Evolutionary conservation across 2,329 filamentous ascomycete genomes (phyloP).

Genomic region (Botryotinia convoluta): DNA sequence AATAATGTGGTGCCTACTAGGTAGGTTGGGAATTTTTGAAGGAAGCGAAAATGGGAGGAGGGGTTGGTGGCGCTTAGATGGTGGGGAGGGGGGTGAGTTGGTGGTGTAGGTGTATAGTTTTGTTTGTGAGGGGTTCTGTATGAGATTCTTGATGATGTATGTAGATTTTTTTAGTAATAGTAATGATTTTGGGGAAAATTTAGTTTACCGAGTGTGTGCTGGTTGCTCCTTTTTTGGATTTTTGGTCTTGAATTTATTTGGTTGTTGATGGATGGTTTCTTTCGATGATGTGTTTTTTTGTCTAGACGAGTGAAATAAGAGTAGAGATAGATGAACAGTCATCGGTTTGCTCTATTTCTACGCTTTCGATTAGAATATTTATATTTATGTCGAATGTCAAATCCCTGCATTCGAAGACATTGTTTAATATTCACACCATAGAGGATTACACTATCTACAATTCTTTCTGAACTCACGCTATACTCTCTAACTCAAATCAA

Average conservation of each 20-base stretch:
- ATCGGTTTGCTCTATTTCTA: background rate
- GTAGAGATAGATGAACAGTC: fast-evolving
- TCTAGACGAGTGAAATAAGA: background rate
- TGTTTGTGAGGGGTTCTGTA: no score
- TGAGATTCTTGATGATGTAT: no score
- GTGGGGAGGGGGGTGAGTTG: background rate
- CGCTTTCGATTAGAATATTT: background rate
- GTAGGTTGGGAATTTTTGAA: background rate
- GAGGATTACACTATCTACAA: no score
- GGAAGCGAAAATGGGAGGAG: background rate
- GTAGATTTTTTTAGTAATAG: background rate
- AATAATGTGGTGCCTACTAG: background rate
- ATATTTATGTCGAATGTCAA: background rate
- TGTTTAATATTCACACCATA: no score
- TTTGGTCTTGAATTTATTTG: fast-evolving
- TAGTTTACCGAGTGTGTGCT: background rate
- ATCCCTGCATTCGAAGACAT: background rate
- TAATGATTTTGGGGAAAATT: background rate
- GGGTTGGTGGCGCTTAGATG: background rate
- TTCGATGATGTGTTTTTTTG: background rate
- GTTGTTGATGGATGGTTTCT: background rate
- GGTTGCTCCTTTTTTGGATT: background rate
- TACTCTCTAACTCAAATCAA: no score
- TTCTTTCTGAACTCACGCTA: no score
- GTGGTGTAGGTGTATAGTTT: no score